Percentiles rank a stretch among this genome's conserved stretches.
phyloP scores from a whole-genome alignment of 2,329 filamentous ascomycete species.

The Endocalyx cinctus region DNA sequence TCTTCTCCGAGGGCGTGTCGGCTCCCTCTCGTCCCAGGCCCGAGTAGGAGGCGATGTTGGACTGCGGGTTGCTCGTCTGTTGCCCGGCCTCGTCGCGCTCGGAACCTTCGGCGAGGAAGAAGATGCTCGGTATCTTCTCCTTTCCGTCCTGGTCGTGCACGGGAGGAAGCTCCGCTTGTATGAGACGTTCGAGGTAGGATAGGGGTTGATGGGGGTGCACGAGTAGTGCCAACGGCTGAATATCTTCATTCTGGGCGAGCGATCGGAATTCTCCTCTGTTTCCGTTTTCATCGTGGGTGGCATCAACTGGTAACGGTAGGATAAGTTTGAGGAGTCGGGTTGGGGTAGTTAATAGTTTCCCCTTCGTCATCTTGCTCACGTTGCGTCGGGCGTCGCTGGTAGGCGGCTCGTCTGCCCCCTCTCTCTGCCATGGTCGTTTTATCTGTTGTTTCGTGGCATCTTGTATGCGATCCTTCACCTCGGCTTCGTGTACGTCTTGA shows the following conservation, averaged over 20 bases:
- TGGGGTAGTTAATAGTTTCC: slow-evolving; percentile 68
- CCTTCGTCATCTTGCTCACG: slow-evolving; percentile 56
- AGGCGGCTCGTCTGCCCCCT: slow-evolving; percentile 55
- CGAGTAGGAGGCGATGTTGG: slow-evolving; percentile 64
- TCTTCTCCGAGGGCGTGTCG: slow-evolving; percentile 36
- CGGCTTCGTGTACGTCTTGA: slow-evolving; percentile 23
- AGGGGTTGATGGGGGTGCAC: slow-evolving; percentile 87
- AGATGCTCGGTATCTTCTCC: slow-evolving; percentile 68
- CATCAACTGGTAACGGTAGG: slow-evolving; percentile 52
- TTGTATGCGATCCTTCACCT: slow-evolving; percentile 27
- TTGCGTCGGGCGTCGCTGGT: slow-evolving; percentile 42
- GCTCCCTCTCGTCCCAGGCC: slow-evolving; percentile 61
- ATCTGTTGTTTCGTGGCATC: slow-evolving; percentile 49
- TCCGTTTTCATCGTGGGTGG: slow-evolving; percentile 52
- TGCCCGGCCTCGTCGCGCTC: slow-evolving; percentile 51
- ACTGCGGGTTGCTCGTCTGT: slow-evolving; percentile 23
- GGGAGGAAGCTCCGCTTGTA: slow-evolving; percentile 79
- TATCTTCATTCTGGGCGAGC: slow-evolving; percentile 54
- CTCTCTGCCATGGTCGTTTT: slow-evolving; percentile 57
- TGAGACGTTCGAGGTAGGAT: slow-evolving; percentile 82
- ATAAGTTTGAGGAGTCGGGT: slow-evolving; percentile 68
- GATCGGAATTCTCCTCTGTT: slow-evolving; percentile 28
- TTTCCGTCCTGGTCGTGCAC: slow-evolving; percentile 57
- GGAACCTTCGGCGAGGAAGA: slow-evolving; percentile 76
- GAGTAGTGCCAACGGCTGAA: slow-evolving; percentile 81